Conservation (phyloP, 2,329 filamentous ascomycete genomes). For the Sporothrix pallida region DNA sequence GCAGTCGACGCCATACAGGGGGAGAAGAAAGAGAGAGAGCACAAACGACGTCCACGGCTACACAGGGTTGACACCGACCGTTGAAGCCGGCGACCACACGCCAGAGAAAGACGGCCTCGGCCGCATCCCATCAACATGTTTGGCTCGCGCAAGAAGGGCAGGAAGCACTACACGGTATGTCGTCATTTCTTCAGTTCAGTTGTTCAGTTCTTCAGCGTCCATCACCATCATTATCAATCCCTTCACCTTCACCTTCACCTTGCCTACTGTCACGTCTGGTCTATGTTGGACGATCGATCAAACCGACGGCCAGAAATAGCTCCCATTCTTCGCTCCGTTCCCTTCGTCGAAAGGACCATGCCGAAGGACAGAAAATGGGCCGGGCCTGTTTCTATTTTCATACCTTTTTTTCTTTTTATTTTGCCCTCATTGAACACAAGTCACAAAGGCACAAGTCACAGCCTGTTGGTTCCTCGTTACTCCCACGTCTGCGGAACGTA, state of each 20-base stretch:
- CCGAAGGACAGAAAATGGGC: background rate
- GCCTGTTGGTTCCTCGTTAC: no score
- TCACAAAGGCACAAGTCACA: no score
- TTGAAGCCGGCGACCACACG: background rate
- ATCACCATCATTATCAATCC: background rate
- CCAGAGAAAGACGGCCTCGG: slow-evolving; percentile 8
- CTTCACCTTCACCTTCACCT: background rate
- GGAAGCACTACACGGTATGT: slow-evolving; percentile 58
- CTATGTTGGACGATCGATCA: background rate
- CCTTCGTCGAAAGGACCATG: background rate
- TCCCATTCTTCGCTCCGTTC: slow-evolving; percentile 26
- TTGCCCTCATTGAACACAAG: background rate
- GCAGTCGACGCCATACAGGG: background rate
- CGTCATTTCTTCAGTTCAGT: slow-evolving; percentile 35
- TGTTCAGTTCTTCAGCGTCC: slow-evolving; percentile 32
- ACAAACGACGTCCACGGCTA: background rate
- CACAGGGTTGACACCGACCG: slow-evolving; percentile 9
- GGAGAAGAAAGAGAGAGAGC: background rate
- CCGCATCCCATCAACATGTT: slow-evolving; percentile 47
- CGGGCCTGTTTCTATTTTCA: slow-evolving; percentile 12
- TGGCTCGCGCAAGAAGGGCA: slow-evolving; percentile 57
- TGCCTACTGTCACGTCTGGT: background rate
- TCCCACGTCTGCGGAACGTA: slow-evolving; percentile 13
- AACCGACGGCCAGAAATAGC: slow-evolving; percentile 8
- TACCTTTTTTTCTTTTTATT: slow-evolving; percentile 9